Evolutionary conservation across 1,284 basidiomycete species (phyloP).

Genomic region (Somion occarium): DNA sequence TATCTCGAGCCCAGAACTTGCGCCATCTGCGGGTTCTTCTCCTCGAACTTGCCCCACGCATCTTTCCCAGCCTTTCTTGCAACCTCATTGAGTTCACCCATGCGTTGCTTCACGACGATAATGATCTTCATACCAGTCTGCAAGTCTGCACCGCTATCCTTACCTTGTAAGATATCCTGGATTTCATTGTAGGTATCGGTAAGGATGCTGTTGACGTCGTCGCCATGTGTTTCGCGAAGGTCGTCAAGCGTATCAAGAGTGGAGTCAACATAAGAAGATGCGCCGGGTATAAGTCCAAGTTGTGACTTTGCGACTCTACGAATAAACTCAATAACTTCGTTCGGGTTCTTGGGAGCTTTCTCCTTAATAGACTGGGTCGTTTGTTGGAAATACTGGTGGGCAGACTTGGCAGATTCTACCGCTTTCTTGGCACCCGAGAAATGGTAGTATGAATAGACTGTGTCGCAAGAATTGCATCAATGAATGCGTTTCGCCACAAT

Average conservation of each 20-base stretch:
- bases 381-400: constrained; percentile 29
- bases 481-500: not conserved
- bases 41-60: constrained; percentile 21
- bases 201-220: constrained; percentile 37
- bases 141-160: constrained; percentile 20
- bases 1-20: constrained; percentile 30
- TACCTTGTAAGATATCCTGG: constrained; percentile 27
- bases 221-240: constrained; percentile 36
- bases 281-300: constrained; percentile 37
- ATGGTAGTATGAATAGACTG: constrained; percentile 35
- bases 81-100: constrained; percentile 26
- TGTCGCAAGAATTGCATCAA: constrained; percentile 8
- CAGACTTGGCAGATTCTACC: constrained; percentile 30
- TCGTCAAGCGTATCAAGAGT: constrained; percentile 40
- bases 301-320: constrained; percentile 37
- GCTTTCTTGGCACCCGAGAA: constrained; percentile 34
- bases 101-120: constrained; percentile 25
- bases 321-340: constrained; percentile 36
- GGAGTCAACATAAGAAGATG: constrained; percentile 35
- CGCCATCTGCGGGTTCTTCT: constrained; percentile 30
- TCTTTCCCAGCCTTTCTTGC: constrained; percentile 29
- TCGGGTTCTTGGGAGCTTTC: constrained; percentile 29
- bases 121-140: constrained; percentile 28
- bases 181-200: constrained; percentile 35
- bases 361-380: constrained; percentile 32